Evolutionary conservation across 2,329 filamentous ascomycete species (phyloP).

Genomic region (Ceratocystis destructans): DNA sequence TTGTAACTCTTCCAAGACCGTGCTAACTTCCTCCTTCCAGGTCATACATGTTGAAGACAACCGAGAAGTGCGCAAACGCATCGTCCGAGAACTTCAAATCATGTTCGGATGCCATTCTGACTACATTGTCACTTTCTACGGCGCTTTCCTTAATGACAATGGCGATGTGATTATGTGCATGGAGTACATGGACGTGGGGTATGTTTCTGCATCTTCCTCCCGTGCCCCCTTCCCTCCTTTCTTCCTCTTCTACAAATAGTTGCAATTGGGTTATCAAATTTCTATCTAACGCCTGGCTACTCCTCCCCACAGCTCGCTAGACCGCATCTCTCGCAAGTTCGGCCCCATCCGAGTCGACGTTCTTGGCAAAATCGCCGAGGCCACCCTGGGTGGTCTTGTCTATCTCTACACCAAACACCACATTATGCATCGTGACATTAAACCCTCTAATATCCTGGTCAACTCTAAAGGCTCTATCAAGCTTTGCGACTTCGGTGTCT

Average conservation of each 20-base stretch:
- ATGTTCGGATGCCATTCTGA: constrained; percentile 97
- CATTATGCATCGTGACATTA: constrained; percentile 99
- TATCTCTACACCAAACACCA: constrained; percentile 93
- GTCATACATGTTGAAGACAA: constrained; percentile 97
- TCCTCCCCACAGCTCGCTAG: constrained; percentile 55
- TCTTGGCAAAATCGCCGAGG: constrained; percentile 92
- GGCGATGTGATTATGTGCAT: constrained; percentile 99
- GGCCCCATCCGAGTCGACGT: constrained; percentile 93
- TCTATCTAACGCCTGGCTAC: background rate
- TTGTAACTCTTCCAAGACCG: background rate
- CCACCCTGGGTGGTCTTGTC: constrained; percentile 79
- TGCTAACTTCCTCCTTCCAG: constrained; percentile 32
- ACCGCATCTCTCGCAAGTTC: constrained; percentile 86
- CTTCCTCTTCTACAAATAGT: background rate
- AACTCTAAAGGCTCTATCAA: constrained; percentile 94
- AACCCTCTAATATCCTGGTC: constrained; percentile 92
- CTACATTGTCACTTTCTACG: constrained; percentile 95
- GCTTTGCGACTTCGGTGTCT: constrained; percentile 97
- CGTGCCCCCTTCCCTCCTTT: background rate
- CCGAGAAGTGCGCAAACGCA: constrained; percentile 90
- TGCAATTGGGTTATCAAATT: background rate
- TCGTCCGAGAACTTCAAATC: constrained; percentile 91
- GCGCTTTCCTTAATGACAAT: constrained; percentile 89
- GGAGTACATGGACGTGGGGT: constrained; percentile 99
- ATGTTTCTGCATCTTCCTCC: constrained; percentile 29